phyloP scores from a whole-genome alignment of 257 asterid genomes.

The Dorcoceras hygrometricum region DNA sequence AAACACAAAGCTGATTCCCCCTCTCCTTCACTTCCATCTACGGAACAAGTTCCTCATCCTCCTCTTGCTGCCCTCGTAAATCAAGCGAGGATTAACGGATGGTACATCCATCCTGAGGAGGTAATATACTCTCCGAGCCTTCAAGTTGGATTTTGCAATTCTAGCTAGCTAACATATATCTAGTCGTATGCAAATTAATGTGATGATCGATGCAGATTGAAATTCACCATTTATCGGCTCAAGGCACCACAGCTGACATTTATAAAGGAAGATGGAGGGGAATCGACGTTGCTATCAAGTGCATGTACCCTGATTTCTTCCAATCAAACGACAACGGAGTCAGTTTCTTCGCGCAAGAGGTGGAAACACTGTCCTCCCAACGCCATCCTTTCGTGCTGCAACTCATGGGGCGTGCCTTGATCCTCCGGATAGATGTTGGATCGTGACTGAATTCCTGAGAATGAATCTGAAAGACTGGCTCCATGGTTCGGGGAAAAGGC shows the following conservation, averaged over 20 bases:
- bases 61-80: conserved; percentile 39
- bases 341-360: conserved; percentile 66
- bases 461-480: conserved; percentile 58
- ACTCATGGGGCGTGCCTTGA: conserved; percentile 62
- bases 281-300: conserved; percentile 59
- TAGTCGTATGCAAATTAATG: too few species aligned
- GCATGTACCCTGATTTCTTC: conserved; percentile 66
- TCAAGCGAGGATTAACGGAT: conserved; percentile 59
- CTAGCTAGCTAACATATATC: background rate
- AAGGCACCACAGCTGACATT: conserved; percentile 71
- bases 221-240: conserved; percentile 48
- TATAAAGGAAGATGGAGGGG: conserved; percentile 73
- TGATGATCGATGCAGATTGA: conserved; percentile 40
- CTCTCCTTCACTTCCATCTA: conserved; percentile 28
- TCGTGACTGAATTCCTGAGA: conserved; percentile 53
- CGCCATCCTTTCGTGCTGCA: conserved; percentile 75
- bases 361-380: conserved; percentile 58
- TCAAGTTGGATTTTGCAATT: background rate
- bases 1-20: conserved; percentile 30
- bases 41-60: conserved; percentile 26
- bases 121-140: too few species aligned
- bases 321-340: conserved; percentile 54
- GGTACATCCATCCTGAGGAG: conserved; percentile 73
- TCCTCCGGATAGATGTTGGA: conserved; percentile 67
- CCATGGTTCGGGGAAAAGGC: conserved; percentile 65